Evolutionary conservation across 192 early-diverging fungal genomes (phyloP), one percentile per base, ranked within the genome.

Genomic region (Gonapodya sp.): DNA sequence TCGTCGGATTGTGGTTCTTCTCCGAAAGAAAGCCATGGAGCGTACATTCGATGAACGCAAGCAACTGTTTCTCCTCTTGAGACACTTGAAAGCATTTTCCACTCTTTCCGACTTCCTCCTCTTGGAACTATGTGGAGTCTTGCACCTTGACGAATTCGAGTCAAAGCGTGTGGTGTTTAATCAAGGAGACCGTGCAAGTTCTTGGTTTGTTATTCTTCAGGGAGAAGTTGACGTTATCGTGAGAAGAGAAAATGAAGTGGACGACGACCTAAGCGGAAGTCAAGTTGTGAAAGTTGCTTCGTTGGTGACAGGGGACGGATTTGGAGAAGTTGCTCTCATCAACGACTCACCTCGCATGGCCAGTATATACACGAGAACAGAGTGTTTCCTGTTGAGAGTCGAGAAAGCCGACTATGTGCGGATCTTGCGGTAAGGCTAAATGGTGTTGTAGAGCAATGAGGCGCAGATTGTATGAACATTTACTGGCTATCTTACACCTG

Each of bases 121-220:
- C 2, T 34, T 46, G 18, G 82, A 87, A 78, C 77, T 87, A 30
- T 83, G 85, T 34, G 82, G 83, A 31, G 86, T 87, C 2, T 2
- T 87, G 18, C 80, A 84, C 80, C 73, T 85, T 1, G 36, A 87
- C 73, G 78, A 78, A 1, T 85, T 79, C 35, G 85, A 84, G 18
- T 18, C 35, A 0, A 34, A 83, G 36, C 81, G 86, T 8, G 83
- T 78, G 2, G 84, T 87, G n/a, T 87, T 87, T 82, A 31, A 79
- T 31, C 86, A 87, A 82, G 86, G 86, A 30, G 86, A 87, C 0
- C 33, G 37, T 1, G 87, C 82, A 30, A 88, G 87, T 1, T 81
- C 84, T 18, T 88, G 87, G 87, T 88, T 82, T 80, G 83, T 88
- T 77, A 85, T 88, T 73, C 81, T 88, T 18, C 30, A 73, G 8